Evolutionary conservation across 176 grass and related monocot genomes (phyloP).

Genomic region (Bromus sterilis): DNA sequence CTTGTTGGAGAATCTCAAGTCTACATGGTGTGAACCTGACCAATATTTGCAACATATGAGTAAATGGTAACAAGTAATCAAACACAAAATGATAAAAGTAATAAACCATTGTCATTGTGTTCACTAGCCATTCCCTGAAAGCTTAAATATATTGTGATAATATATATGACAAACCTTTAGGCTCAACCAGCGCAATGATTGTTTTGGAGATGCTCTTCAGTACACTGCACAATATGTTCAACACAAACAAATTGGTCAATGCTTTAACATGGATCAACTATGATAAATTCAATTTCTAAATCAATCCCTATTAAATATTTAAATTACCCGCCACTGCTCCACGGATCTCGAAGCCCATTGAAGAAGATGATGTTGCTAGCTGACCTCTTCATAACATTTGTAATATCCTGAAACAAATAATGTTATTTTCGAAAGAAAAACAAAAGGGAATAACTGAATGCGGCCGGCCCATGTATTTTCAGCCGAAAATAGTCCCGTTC

Average conservation of each 20-base stretch:
- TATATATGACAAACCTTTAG: slow-evolving; percentile 27
- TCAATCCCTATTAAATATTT: not conserved
- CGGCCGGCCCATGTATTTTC: not conserved
- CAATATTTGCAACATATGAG: not conserved
- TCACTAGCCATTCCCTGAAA: not conserved
- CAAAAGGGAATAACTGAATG: not conserved
- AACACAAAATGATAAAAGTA: not conserved
- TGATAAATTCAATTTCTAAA: not conserved
- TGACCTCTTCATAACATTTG: slow-evolving; percentile 34
- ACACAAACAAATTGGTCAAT: not conserved
- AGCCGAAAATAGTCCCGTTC: no score
- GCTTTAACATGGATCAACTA: not conserved
- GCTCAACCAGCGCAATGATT: slow-evolving; percentile 48
- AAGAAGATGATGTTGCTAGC: slow-evolving; percentile 74
- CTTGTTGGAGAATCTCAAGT: slow-evolving; percentile 46
- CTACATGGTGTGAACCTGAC: slow-evolving; percentile 48
- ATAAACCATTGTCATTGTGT: not conserved
- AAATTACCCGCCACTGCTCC: slow-evolving; percentile 59
- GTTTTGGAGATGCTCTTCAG: slow-evolving; percentile 53
- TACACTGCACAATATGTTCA: slow-evolving; percentile 5
- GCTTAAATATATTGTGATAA: not conserved
- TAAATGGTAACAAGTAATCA: no score
- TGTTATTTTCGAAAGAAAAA: not conserved
- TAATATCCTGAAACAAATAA: slow-evolving; percentile 31
- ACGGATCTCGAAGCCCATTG: slow-evolving; percentile 70